Evolutionary conservation across 106 monocot species (phyloP).

Genomic region (Dendrobium huoshanense): DNA sequence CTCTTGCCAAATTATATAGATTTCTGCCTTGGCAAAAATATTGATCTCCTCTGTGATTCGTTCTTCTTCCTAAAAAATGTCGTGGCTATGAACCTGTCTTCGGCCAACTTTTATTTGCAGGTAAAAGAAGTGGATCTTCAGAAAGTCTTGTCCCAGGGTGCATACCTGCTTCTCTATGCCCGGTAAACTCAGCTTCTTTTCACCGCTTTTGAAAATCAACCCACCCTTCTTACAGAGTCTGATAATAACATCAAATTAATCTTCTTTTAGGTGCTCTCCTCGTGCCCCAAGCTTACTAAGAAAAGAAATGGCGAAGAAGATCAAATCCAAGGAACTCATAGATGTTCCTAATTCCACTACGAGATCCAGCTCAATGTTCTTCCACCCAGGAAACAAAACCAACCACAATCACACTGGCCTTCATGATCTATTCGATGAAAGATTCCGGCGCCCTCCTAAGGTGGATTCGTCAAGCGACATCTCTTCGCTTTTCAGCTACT

Average conservation of each 20-base stretch:
- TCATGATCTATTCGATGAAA: conserved; percentile 1
- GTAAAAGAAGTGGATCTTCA: conserved; percentile 56
- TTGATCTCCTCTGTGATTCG: too few relatives aligned
- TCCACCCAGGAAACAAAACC: neutral
- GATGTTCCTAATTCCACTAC: neutral
- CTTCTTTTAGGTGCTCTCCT: conserved; percentile 33
- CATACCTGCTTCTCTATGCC: conserved; percentile 69
- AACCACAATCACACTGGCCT: neutral
- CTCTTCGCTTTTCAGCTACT: conserved; percentile 34
- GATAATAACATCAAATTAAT: neutral
- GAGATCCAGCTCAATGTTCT: too few relatives aligned
- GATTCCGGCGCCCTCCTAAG: neutral
- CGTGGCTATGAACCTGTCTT: too few relatives aligned
- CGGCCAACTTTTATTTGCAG: conserved; percentile 7
- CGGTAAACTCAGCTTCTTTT: conserved; percentile 24
- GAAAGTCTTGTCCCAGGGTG: conserved; percentile 44
- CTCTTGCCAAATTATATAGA: too few relatives aligned
- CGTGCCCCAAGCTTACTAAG: conserved; percentile 33
- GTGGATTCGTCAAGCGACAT: conserved; percentile 36
- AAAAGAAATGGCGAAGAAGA: conserved; percentile 13
- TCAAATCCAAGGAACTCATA: neutral
- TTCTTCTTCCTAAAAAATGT: too few relatives aligned
- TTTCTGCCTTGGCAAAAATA: too few relatives aligned
- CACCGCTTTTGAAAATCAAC: neutral
- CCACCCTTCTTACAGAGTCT: neutral